These are phyloP conservation scores for Mycena alexandri DNA, from an alignment of 768 basidiomycete genomes.

Conservation along the genomic window DNA sequence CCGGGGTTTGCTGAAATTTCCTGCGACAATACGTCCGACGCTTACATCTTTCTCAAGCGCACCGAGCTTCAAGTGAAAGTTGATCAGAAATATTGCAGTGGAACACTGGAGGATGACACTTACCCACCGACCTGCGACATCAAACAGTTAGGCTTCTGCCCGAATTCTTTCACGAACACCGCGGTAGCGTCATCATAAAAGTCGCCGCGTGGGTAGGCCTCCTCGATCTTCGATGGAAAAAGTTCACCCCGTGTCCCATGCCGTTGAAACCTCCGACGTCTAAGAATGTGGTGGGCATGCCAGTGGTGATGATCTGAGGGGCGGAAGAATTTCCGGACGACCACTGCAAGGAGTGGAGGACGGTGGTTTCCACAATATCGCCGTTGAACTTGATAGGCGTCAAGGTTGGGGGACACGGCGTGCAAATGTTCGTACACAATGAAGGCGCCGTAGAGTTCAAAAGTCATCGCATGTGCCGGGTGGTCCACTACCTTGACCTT, in stretches of 20 bases:
- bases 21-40: conserved; percentile 1
- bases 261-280: not conserved
- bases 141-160: conserved; percentile 4
- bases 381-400: not conserved
- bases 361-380: conserved; percentile 1
- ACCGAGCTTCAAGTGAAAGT: not conserved
- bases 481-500: too few species aligned
- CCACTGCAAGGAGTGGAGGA: not conserved
- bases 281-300: not conserved
- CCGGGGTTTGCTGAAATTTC: not conserved
- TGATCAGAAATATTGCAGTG: not conserved
- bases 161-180: not conserved
- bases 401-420: not conserved
- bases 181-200: not conserved
- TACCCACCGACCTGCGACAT: not conserved
- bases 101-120: not conserved
- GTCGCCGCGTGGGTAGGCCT: not conserved
- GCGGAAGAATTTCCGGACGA: not conserved
- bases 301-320: not conserved
- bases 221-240: not conserved
- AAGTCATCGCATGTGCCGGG: not conserved
- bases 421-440: not conserved
- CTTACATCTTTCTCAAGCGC: not conserved
- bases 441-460: not conserved
- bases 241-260: not conserved